Percentiles rank a stretch among this genome's conserved stretches.
Conservation (phyloP, 305 asterid species). For the Ilex paraguariensis region DNA sequence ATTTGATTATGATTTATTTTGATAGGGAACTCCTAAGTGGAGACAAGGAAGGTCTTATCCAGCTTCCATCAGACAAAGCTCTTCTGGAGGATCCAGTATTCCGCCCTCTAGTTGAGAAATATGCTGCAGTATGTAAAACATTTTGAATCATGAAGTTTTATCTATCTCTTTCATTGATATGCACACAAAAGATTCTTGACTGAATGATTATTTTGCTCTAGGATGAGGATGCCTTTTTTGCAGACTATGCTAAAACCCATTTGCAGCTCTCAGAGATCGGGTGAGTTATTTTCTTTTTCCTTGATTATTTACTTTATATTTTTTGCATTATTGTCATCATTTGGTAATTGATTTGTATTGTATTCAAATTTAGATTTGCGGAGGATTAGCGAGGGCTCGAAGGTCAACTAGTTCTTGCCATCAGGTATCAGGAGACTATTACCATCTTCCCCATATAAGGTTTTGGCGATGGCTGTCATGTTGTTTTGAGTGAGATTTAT, state of each 20-base stretch:
- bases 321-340: too few species aligned
- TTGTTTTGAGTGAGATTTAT: too few species aligned
- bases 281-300: conserved; percentile 22
- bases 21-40: conserved; percentile 73
- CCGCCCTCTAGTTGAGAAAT: conserved; percentile 67
- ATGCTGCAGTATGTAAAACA: conserved; percentile 48
- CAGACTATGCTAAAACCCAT: conserved; percentile 80
- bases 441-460: background rate
- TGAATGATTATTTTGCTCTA: conserved; percentile 10
- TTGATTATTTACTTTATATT: background rate
- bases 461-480: background rate
- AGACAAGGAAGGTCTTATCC: conserved; percentile 70
- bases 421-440: background rate
- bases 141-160: background rate
- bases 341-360: too few species aligned
- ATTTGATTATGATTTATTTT: too few species aligned
- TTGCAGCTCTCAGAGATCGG: conserved; percentile 80
- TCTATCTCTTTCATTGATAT: background rate
- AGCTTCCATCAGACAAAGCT: conserved; percentile 79
- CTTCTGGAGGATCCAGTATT: conserved; percentile 66
- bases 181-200: background rate
- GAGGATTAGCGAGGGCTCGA: too few species aligned
- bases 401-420: too few species aligned
- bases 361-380: too few species aligned
- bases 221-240: conserved; percentile 87